A percentile compares a stretch with the other conserved stretches of the same genome.
phyloP scores from a whole-genome alignment of 768 basidiomycete species.

The Pulveroboletus sp. region DNA sequence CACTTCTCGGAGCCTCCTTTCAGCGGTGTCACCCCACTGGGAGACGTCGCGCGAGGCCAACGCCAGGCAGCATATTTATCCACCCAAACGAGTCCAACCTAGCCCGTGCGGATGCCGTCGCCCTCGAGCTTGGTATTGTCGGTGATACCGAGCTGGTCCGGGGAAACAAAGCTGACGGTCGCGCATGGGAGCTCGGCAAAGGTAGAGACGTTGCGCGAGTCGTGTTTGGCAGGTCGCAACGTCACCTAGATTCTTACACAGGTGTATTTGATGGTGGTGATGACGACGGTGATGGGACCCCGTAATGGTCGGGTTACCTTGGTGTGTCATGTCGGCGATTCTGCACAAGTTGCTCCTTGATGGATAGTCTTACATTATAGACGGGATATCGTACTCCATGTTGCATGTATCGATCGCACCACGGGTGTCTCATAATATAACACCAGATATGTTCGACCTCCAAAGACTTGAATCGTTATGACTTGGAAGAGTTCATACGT shows the following conservation, averaged over 20 bases:
- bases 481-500: not conserved
- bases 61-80: constrained; percentile 56
- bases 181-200: constrained; percentile 47
- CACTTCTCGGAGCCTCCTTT: constrained; percentile 17
- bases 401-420: not conserved
- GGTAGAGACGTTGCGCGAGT: constrained; percentile 48
- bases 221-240: constrained; percentile 31
- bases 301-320: not conserved
- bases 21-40: constrained; percentile 5
- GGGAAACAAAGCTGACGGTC: constrained; percentile 35
- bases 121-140: constrained; percentile 47
- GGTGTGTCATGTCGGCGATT: not conserved
- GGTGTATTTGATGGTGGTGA: constrained; percentile 8
- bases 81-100: constrained; percentile 60
- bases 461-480: not conserved
- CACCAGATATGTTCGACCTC: not conserved
- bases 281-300: constrained; percentile 11
- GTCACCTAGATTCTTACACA: constrained; percentile 4
- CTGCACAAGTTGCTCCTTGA: constrained; percentile 1
- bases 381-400: not conserved
- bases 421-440: not conserved
- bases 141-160: constrained; percentile 46
- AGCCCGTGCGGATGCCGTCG: constrained; percentile 62
- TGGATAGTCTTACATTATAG: not conserved
- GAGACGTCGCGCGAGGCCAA: constrained; percentile 45